Conservation (phyloP, 495 filamentous ascomycete genomes). For the Xanthoparmelia taractica region DNA sequence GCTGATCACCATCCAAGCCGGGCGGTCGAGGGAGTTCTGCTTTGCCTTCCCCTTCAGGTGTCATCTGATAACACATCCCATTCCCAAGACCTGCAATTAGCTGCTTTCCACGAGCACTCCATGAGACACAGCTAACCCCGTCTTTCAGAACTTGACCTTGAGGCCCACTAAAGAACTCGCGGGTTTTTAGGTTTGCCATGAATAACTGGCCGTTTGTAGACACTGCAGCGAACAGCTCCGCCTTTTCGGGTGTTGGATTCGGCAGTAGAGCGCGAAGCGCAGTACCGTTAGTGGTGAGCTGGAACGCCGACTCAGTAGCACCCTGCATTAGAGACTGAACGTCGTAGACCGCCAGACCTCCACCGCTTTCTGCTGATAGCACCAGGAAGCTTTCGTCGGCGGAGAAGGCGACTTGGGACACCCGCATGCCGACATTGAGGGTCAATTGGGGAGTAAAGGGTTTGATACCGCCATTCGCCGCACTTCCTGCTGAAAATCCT, state of each 20-base stretch:
- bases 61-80: constrained; percentile 76
- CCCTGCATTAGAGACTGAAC: constrained; percentile 56
- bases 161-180: constrained; percentile 49
- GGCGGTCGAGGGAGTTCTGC: constrained; percentile 72
- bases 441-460: constrained; percentile 66
- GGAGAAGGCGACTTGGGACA: constrained; percentile 86
- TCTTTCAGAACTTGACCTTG: constrained; percentile 61
- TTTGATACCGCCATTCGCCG: constrained; percentile 56
- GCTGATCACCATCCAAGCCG: constrained; percentile 53
- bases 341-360: constrained; percentile 77
- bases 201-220: constrained; percentile 71
- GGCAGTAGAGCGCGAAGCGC: constrained; percentile 67
- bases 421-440: constrained; percentile 60
- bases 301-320: constrained; percentile 57
- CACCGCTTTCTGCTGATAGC: constrained; percentile 71
- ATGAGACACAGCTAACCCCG: constrained; percentile 76
- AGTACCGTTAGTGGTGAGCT: constrained; percentile 67
- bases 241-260: constrained; percentile 64
- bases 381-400: constrained; percentile 77
- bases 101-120: constrained; percentile 91
- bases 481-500: constrained; percentile 49
- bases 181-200: constrained; percentile 70
- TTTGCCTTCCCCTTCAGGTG: constrained; percentile 65
- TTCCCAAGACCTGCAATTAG: constrained; percentile 80
- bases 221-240: constrained; percentile 65